phyloP scores from a whole-genome alignment of 208 protist genomes.

The Leishmania major region DNA sequence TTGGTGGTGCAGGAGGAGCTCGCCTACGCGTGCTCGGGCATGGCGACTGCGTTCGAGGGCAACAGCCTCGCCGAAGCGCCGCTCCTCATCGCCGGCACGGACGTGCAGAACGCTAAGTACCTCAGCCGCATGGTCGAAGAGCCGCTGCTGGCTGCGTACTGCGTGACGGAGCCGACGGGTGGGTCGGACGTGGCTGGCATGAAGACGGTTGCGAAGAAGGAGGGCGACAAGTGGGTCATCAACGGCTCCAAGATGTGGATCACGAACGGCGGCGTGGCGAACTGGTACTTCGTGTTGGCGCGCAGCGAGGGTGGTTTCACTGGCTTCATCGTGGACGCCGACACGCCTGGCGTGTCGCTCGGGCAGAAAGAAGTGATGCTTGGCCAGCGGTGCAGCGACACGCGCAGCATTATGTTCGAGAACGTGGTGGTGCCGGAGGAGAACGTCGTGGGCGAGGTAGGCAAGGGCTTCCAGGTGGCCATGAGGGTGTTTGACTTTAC shows the following conservation, averaged over 20 bases:
- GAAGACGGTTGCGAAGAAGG: conserved; percentile 85
- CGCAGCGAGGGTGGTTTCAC: conserved; percentile 77
- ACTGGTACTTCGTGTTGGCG: conserved; percentile 93
- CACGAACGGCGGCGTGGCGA: conserved; percentile 92
- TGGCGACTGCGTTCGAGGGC: conserved; percentile 83
- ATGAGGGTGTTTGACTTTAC: conserved; percentile 92
- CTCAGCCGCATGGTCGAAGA: conserved; percentile 85
- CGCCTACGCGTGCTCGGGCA: conserved; percentile 85
- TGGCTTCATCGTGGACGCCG: conserved; percentile 89
- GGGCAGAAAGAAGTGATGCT: conserved; percentile 91
- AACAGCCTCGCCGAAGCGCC: conserved; percentile 81
- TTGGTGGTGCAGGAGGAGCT: conserved; percentile 88
- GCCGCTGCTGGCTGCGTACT: conserved; percentile 81
- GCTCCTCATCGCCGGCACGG: conserved; percentile 85
- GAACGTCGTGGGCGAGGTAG: conserved; percentile 74
- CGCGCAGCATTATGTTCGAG: conserved; percentile 90
- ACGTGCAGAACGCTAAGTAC: conserved; percentile 90
- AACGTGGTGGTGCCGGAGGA: conserved; percentile 87
- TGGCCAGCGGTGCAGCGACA: conserved; percentile 93
- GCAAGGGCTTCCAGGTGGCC: conserved; percentile 86
- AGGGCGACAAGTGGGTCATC: conserved; percentile 88
- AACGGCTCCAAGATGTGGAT: conserved; percentile 96
- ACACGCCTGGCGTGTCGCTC: conserved; percentile 80
- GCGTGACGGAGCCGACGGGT: conserved; percentile 84
- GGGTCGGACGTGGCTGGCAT: conserved; percentile 89